Evolutionary conservation across 306 rosid species (phyloP).

Genomic region (Cucurbita moschata): DNA sequence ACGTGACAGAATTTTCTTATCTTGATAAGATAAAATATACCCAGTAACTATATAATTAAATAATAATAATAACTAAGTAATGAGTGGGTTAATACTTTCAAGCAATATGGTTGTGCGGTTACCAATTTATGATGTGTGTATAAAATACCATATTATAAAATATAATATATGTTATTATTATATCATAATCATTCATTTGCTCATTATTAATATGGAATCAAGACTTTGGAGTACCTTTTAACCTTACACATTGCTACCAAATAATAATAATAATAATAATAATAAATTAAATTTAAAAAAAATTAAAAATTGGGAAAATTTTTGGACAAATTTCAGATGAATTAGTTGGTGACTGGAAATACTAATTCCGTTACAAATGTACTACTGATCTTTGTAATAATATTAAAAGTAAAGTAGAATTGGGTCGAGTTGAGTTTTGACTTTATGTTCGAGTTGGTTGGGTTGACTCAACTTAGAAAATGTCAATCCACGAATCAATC

Average conservation of each 20-base stretch:
- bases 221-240: background rate
- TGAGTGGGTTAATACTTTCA: background rate
- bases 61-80: background rate
- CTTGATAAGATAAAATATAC: conserved; percentile 17
- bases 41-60: background rate
- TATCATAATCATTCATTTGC: background rate
- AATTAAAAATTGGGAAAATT: too few species aligned
- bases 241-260: background rate
- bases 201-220: background rate
- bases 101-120: background rate
- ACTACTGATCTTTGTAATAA: too few species aligned
- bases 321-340: too few species aligned
- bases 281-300: too few species aligned
- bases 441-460: too few species aligned
- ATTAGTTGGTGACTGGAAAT: too few species aligned
- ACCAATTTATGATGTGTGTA: background rate
- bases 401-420: too few species aligned
- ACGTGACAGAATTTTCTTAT: conserved; percentile 16
- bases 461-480: too few species aligned
- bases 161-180: background rate
- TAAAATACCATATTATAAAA: background rate
- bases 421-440: too few species aligned
- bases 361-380: too few species aligned
- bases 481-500: too few species aligned
- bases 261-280: too few species aligned